Percentiles rank a stretch among this genome's conserved stretches.
Conservation (phyloP, 306 rosid species). For the Leucaena leucocephala region DNA sequence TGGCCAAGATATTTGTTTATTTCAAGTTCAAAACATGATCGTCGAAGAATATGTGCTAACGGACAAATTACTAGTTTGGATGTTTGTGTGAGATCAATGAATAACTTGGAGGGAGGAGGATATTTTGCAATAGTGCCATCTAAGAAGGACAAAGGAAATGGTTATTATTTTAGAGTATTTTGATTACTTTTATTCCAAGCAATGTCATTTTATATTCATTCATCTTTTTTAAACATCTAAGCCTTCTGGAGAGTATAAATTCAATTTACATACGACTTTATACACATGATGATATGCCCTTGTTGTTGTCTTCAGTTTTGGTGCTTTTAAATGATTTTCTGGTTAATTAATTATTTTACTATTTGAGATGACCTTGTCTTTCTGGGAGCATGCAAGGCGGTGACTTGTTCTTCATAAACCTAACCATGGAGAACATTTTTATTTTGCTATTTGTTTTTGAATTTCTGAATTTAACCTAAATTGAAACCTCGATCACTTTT, state of each 20-base stretch:
- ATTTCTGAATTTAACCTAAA: not conserved
- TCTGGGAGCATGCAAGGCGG: constrained; percentile 12
- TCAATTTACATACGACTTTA: no score
- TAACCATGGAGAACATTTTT: not conserved
- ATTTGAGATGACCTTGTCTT: constrained; percentile 1
- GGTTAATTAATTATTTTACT: constrained; percentile 27
- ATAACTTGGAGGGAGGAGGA: not conserved
- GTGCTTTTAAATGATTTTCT: constrained; percentile 7
- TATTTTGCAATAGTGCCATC: not conserved
- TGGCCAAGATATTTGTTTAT: constrained; percentile 23
- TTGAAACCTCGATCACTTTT: not conserved
- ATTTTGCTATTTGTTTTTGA: constrained; percentile 17
- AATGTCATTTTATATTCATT: not conserved
- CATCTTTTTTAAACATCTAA: not conserved
- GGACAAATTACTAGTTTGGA: constrained; percentile 45
- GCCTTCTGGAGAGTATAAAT: not conserved
- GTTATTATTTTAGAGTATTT: constrained; percentile 5
- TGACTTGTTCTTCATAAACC: not conserved
- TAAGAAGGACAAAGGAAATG: constrained; percentile 32
- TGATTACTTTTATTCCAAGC: constrained; percentile 15
- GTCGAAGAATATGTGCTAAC: constrained; percentile 28
- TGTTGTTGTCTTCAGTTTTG: not conserved
- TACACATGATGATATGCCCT: no score
- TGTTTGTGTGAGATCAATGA: constrained; percentile 36
- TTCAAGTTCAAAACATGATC: no score